These are phyloP conservation scores for Podospora pseudopauciseta DNA, from an alignment of 495 filamentous ascomycete species.

Conservation along the genomic window DNA sequence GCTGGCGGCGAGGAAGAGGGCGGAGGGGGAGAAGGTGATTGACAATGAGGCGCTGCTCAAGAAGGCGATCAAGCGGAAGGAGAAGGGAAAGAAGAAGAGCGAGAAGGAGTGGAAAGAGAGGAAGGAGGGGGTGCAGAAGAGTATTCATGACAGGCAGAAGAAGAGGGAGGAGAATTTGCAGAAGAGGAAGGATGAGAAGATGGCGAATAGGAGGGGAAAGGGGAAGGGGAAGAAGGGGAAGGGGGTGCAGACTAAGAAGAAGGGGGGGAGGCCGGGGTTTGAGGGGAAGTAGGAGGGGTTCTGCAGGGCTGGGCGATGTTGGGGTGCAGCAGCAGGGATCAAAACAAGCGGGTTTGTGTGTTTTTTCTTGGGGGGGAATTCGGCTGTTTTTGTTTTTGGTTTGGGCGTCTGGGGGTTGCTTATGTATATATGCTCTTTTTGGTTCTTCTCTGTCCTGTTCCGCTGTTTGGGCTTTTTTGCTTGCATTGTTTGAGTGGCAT, in stretches of 20 bases:
- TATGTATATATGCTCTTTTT: neutral
- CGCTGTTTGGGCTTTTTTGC: neutral
- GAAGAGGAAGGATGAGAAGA: constrained; percentile 75
- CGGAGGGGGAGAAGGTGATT: constrained; percentile 83
- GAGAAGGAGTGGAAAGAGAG: constrained; percentile 86
- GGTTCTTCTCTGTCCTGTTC: no score
- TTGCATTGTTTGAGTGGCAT: neutral
- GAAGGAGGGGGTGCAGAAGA: constrained; percentile 67
- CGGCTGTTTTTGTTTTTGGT: no score
- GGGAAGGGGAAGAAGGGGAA: constrained; percentile 61
- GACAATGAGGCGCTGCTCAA: constrained; percentile 86
- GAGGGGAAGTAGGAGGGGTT: constrained; percentile 48
- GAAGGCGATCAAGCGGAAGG: constrained; percentile 92
- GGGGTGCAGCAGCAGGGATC: neutral
- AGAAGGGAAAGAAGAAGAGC: constrained; percentile 83
- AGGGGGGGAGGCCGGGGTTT: constrained; percentile 72
- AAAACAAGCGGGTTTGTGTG: neutral
- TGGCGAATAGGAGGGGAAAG: constrained; percentile 49
- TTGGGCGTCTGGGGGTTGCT: no score
- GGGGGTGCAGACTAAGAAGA: constrained; percentile 52
- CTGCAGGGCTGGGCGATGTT: neutral
- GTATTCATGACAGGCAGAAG: constrained; percentile 74
- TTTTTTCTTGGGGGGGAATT: no score
- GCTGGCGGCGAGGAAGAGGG: constrained; percentile 85
- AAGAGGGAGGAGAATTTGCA: constrained; percentile 85